These are phyloP conservation scores for Colletotrichum gigasporum DNA, from an alignment of 2,329 filamentous ascomycete species.

Conservation along the genomic window DNA sequence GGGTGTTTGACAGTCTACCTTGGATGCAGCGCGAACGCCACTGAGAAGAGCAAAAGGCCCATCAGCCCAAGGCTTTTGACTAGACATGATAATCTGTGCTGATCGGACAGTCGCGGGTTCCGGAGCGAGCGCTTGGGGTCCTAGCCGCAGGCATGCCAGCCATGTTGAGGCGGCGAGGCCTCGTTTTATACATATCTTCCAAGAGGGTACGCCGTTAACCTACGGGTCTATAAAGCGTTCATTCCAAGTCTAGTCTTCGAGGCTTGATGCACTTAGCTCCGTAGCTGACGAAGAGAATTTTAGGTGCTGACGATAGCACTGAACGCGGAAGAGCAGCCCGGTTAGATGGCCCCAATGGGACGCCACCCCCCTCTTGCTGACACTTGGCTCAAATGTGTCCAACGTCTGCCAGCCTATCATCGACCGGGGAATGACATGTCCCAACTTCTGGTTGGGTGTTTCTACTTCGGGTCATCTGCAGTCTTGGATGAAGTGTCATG, in stretches of 20 bases:
- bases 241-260: neutral
- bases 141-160: no score
- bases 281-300: neutral
- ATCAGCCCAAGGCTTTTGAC: constrained; percentile 42
- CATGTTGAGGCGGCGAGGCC: no score
- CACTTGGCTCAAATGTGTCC: neutral
- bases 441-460: neutral
- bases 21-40: constrained; percentile 35
- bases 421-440: neutral
- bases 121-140: no score
- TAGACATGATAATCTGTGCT: neutral
- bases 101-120: neutral
- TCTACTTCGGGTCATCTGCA: neutral
- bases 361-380: constrained; percentile 2
- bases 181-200: no score
- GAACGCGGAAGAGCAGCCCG: neutral
- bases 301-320: constrained; percentile 21
- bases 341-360: neutral
- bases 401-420: constrained; percentile 7
- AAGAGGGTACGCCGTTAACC: no score
- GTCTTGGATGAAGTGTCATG: neutral
- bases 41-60: constrained; percentile 44
- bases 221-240: no score
- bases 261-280: no score
- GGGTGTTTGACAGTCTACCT: constrained; percentile 29